These are phyloP conservation scores for Magnusiomyces tetraspermus DNA, from an alignment of 1,139 yeast genomes.

Conservation along the genomic window DNA sequence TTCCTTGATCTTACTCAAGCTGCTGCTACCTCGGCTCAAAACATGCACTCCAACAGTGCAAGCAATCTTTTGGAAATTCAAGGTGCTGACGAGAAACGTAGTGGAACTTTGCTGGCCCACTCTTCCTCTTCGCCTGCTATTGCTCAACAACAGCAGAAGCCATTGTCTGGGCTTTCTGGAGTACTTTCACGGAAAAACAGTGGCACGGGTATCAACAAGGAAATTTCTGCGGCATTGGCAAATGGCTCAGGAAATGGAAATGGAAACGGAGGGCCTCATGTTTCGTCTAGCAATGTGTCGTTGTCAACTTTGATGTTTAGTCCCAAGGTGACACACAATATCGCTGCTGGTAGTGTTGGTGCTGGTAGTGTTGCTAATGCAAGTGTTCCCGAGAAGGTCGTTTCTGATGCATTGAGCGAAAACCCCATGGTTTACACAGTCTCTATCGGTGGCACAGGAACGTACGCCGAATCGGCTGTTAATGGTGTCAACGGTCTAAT, in stretches of 20 bases:
- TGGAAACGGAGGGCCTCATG: no score
- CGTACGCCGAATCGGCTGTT: constrained; percentile 59
- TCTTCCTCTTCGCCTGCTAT: not conserved
- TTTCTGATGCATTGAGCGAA: not conserved
- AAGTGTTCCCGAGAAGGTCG: not conserved
- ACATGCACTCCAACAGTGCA: no score
- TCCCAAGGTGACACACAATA: not conserved
- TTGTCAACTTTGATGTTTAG: not conserved
- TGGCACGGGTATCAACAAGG: not conserved
- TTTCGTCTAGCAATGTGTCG: not conserved
- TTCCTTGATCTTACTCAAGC: not conserved
- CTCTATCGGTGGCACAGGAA: constrained; percentile 50
- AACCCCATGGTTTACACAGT: constrained; percentile 40
- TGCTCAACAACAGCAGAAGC: not conserved
- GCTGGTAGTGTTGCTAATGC: not conserved
- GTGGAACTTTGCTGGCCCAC: not conserved
- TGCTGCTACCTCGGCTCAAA: not conserved
- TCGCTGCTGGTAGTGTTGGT: not conserved
- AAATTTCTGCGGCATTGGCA: not conserved
- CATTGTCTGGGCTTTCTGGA: not conserved
- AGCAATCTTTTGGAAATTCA: not conserved
- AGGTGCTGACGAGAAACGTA: not conserved
- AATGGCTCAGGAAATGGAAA: not conserved
- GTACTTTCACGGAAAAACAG: not conserved
- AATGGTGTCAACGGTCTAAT: constrained; percentile 73